Evolutionary conservation across 352 stramenopile genomes (phyloP).

Genomic region (Globisporangium carolinianum): DNA sequence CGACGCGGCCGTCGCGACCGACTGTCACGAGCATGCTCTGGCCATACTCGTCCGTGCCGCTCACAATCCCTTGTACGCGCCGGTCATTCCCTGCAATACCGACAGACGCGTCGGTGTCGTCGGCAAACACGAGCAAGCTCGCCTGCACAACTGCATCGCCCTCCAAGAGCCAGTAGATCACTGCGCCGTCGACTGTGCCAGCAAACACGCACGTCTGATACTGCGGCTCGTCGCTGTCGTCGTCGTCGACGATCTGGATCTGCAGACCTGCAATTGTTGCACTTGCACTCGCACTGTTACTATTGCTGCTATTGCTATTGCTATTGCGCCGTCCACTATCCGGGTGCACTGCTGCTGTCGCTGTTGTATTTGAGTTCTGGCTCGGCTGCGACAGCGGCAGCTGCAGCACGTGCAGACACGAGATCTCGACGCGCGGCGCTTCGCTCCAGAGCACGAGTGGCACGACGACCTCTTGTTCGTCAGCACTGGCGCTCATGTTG

Average conservation of each 20-base stretch:
- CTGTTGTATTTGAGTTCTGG: slow-evolving; percentile 46
- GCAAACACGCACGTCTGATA: slow-evolving; percentile 67
- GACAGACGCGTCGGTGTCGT: neutral
- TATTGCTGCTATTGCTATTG: neutral
- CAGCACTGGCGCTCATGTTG: neutral
- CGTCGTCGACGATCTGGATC: slow-evolving; percentile 34
- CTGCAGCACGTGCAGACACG: slow-evolving; percentile 53
- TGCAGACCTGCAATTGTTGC: slow-evolving; percentile 14
- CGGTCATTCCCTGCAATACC: neutral
- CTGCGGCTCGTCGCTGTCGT: slow-evolving; percentile 22
- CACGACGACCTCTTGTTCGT: slow-evolving; percentile 38
- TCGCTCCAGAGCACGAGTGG: slow-evolving; percentile 69
- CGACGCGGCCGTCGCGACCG: slow-evolving; percentile 41
- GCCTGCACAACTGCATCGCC: slow-evolving; percentile 52
- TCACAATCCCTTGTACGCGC: slow-evolving; percentile 49
- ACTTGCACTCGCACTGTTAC: neutral
- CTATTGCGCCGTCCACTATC: neutral
- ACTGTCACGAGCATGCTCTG: slow-evolving; percentile 66
- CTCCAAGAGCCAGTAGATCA: slow-evolving; percentile 73
- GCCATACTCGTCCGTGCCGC: slow-evolving; percentile 69
- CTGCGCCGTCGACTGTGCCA: slow-evolving; percentile 49
- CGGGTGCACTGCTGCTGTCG: slow-evolving; percentile 7
- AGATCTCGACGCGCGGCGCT: slow-evolving; percentile 39
- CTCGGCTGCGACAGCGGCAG: slow-evolving; percentile 61
- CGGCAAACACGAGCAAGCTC: slow-evolving; percentile 46